A percentile compares a stretch with the other conserved stretches of the same genome.
These are phyloP conservation scores for Mycena sanguinolenta DNA, from an alignment of 768 basidiomycete species.

Conservation along the genomic window DNA sequence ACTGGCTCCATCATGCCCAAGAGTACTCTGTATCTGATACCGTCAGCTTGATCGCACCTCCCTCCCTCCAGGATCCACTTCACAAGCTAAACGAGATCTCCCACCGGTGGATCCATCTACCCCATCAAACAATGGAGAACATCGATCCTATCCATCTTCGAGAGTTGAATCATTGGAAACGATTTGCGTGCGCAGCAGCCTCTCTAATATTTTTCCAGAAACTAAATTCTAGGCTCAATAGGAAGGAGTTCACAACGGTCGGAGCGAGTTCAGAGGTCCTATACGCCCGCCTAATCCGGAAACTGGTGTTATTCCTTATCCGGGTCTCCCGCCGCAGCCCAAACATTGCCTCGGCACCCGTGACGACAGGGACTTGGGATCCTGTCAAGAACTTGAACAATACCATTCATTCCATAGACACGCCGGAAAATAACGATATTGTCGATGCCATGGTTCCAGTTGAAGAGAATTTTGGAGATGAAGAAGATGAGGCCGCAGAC, in stretches of 20 bases:
- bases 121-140: not conserved
- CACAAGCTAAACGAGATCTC: not conserved
- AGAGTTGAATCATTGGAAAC: slow-evolving; percentile 1
- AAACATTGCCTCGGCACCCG: not conserved
- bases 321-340: not conserved
- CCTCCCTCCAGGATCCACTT: not conserved
- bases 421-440: not conserved
- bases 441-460: not conserved
- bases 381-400: not conserved
- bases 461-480: not conserved
- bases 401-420: not conserved
- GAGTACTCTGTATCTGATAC: slow-evolving; percentile 2
- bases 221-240: not conserved
- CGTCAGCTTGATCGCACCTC: not conserved
- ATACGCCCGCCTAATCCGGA: not conserved
- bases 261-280: not conserved
- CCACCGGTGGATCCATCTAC: not conserved
- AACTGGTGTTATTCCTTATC: not conserved
- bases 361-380: not conserved
- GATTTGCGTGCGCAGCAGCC: not conserved
- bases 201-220: not conserved
- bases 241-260: slow-evolving; percentile 1
- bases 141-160: slow-evolving; percentile 1
- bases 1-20: not conserved
- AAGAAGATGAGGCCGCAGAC: slow-evolving; percentile 1